Evolutionary conservation across 2,329 filamentous ascomycete species (phyloP).

Genomic region (Hyphodiscus sp.): DNA sequence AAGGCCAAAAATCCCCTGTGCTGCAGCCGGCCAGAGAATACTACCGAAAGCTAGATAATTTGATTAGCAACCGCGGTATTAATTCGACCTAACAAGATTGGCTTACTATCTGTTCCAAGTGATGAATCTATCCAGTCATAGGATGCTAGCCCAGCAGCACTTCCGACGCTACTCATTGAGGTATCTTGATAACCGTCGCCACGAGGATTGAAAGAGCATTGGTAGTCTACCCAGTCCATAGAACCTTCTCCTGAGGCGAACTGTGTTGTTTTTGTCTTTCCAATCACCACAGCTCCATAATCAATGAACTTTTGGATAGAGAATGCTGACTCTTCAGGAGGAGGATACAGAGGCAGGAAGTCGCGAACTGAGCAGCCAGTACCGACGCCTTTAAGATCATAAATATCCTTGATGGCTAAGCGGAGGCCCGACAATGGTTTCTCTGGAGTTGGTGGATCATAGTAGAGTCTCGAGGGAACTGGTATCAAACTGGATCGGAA

Average conservation of each 20-base stretch:
- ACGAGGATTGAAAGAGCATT: constrained; percentile 4
- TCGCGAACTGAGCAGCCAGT: too few relatives aligned
- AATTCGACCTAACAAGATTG: not conserved
- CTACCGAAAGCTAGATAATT: constrained; percentile 31
- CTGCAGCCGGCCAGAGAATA: constrained; percentile 16
- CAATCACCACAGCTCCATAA: not conserved
- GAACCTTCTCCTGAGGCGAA: not conserved
- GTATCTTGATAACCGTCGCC: constrained; percentile 2
- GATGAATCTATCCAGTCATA: constrained; percentile 2
- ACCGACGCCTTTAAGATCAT: not conserved
- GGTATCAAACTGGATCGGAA: too few relatives aligned
- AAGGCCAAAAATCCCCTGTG: constrained; percentile 14
- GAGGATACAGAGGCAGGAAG: too few relatives aligned
- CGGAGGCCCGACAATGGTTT: not conserved
- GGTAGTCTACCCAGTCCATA: constrained; percentile 1
- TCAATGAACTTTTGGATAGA: not conserved
- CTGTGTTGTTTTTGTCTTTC: not conserved
- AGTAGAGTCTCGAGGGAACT: constrained; percentile 55
- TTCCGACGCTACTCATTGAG: constrained; percentile 1
- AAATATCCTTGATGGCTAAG: constrained; percentile 2
- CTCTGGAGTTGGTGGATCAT: constrained; percentile 9
- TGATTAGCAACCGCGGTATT: too few relatives aligned
- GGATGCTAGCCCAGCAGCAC: not conserved
- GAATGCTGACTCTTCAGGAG: too few relatives aligned
- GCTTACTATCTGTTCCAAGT: constrained; percentile 6